These are phyloP conservation scores for Amanita phalloides DNA, from an alignment of 768 basidiomycete species.

Conservation along the genomic window DNA sequence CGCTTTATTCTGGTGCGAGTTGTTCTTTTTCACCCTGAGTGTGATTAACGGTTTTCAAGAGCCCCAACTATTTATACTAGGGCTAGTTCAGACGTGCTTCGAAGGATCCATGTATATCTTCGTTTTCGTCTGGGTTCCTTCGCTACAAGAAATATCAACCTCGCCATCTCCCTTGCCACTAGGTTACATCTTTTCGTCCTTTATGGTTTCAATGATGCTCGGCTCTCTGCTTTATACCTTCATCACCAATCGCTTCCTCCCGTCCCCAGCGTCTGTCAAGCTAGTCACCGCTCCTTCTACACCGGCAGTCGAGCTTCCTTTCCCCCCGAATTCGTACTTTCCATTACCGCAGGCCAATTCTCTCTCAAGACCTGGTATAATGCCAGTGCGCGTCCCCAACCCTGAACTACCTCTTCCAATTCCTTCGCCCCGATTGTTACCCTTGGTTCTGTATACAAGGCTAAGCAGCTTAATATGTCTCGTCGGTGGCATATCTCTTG, in stretches of 20 bases:
- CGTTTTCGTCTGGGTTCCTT: constrained; percentile 76
- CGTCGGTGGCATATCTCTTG: constrained; percentile 44
- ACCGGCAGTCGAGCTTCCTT: not conserved
- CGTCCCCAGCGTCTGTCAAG: not conserved
- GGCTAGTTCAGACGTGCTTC: constrained; percentile 70
- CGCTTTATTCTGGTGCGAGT: constrained; percentile 37
- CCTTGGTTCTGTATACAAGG: constrained; percentile 50
- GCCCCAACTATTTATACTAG: constrained; percentile 49
- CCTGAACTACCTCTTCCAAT: constrained; percentile 8
- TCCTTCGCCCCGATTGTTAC: constrained; percentile 22
- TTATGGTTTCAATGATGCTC: constrained; percentile 80
- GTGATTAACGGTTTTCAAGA: constrained; percentile 24
- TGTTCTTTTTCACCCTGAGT: not conserved
- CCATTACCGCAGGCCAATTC: not conserved
- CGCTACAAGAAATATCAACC: constrained; percentile 51
- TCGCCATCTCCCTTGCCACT: constrained; percentile 40
- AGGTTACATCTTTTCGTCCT: constrained; percentile 71
- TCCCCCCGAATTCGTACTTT: not conserved
- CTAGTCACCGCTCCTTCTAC: not conserved
- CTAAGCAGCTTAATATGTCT: constrained; percentile 56
- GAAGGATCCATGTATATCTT: constrained; percentile 83
- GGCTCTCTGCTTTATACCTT: constrained; percentile 61
- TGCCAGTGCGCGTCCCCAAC: not conserved
- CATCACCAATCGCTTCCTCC: constrained; percentile 25
- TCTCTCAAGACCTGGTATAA: not conserved